phyloP scores from a whole-genome alignment of 164 flowering plant genomes.

The Vitis labrusca region DNA sequence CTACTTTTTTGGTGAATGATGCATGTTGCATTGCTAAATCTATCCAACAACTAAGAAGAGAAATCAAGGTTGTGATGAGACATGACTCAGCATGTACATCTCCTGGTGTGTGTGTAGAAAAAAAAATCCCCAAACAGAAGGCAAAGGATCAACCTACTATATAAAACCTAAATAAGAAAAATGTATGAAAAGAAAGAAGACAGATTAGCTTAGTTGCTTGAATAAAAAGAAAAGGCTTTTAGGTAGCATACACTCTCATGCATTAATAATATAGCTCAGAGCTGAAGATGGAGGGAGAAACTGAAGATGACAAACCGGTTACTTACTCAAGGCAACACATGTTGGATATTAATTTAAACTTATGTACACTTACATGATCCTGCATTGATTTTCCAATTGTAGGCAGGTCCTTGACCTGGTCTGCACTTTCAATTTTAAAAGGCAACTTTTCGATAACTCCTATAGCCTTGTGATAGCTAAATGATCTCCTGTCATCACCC shows the following conservation, averaged over 20 bases:
- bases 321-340: not conserved
- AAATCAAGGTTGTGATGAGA: not conserved
- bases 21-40: constrained; percentile 1
- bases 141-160: not conserved
- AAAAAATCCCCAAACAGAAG: not conserved
- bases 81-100: not conserved
- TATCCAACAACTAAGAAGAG: not conserved
- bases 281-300: not conserved
- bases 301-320: not conserved
- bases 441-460: constrained; percentile 87
- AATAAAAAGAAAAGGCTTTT: too few species aligned
- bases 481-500: constrained; percentile 95
- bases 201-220: too few species aligned
- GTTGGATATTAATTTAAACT: not conserved
- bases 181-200: too few species aligned
- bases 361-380: constrained; percentile 71
- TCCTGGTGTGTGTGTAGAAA: too few species aligned
- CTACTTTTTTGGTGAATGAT: not conserved
- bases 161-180: not conserved
- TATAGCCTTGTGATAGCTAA: constrained; percentile 93
- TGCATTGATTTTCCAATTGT: constrained; percentile 87
- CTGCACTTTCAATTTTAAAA: constrained; percentile 75
- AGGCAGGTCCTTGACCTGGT: constrained; percentile 82
- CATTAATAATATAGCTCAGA: not conserved
- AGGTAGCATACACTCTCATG: too few species aligned